These are phyloP conservation scores for Claviceps quebecensis DNA, from an alignment of 2,329 filamentous ascomycete species.

Conservation along the genomic window DNA sequence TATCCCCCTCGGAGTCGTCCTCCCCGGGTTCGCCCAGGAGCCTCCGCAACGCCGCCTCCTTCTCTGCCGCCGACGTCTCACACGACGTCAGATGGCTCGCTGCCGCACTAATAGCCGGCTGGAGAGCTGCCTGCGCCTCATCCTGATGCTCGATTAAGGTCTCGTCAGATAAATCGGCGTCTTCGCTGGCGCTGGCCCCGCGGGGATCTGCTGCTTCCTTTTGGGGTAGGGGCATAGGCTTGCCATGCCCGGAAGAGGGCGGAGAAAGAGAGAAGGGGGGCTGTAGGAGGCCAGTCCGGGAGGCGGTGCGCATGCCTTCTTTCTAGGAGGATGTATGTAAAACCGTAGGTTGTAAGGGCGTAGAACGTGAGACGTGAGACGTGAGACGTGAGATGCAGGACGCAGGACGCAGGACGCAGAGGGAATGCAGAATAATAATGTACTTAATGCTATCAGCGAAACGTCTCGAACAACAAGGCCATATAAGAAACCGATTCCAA, in stretches of 20 bases:
- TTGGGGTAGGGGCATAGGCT: neutral
- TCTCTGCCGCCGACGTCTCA: slow-evolving; percentile 43
- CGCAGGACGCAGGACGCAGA: too few relatives aligned
- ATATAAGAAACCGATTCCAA: too few relatives aligned
- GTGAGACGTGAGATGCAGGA: too few relatives aligned
- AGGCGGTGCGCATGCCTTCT: too few relatives aligned
- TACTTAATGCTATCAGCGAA: too few relatives aligned
- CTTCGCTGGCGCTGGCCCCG: slow-evolving; percentile 7
- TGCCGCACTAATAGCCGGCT: slow-evolving; percentile 41
- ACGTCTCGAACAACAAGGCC: too few relatives aligned
- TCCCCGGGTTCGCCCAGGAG: slow-evolving; percentile 14
- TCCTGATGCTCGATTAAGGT: slow-evolving; percentile 30
- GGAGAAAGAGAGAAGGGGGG: neutral
- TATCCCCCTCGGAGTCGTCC: slow-evolving; percentile 8
- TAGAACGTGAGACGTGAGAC: too few relatives aligned
- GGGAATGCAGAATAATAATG: too few relatives aligned
- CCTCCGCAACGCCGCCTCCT: slow-evolving; percentile 39
- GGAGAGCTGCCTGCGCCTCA: slow-evolving; percentile 44
- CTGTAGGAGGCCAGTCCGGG: too few relatives aligned
- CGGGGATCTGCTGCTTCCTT: neutral
- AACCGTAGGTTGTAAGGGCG: too few relatives aligned
- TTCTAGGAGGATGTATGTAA: too few relatives aligned
- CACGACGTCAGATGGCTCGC: slow-evolving; percentile 41
- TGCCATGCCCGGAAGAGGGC: neutral
- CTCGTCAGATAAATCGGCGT: slow-evolving; percentile 8